phyloP scores from a whole-genome alignment of 225 moss, liverwort and hornwort species.

The Pseudisothecium myosuroides region DNA sequence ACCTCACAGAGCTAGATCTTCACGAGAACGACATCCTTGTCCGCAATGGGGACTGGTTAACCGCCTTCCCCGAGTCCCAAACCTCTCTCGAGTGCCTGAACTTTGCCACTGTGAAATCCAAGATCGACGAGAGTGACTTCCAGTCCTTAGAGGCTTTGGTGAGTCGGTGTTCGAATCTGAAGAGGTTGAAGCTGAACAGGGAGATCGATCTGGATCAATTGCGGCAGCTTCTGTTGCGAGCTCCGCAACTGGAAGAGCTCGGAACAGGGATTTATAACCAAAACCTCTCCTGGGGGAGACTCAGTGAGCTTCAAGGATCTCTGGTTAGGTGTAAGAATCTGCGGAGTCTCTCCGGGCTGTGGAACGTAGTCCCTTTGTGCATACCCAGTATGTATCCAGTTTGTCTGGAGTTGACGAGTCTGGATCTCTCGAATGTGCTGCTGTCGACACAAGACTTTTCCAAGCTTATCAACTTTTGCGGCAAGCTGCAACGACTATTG shows the following conservation, averaged over 20 bases:
- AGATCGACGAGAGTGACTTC: conserved; percentile 31
- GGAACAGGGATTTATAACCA: conserved; percentile 71
- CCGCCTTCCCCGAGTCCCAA: conserved; percentile 53
- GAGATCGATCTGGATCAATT: conserved; percentile 67
- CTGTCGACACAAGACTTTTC: conserved; percentile 63
- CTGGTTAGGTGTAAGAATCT: conserved; percentile 57
- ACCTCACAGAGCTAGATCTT: conserved; percentile 65
- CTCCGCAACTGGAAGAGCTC: conserved; percentile 72
- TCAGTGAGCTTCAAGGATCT: conserved; percentile 43
- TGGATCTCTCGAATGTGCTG: conserved; percentile 66
- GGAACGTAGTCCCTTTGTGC: conserved; percentile 54
- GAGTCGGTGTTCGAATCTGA: conserved; percentile 46
- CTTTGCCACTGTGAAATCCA: conserved; percentile 50
- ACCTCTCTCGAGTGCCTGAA: conserved; percentile 70
- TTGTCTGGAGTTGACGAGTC: conserved; percentile 63
- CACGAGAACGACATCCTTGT: conserved; percentile 56
- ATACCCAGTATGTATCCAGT: conserved; percentile 55
- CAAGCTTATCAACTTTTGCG: conserved; percentile 60
- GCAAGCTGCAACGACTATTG: conserved; percentile 72
- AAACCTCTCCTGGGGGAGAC: conserved; percentile 43
- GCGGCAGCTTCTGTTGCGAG: conserved; percentile 54
- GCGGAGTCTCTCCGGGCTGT: conserved; percentile 65
- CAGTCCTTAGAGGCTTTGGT: conserved; percentile 60
- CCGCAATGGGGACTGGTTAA: conserved; percentile 58
- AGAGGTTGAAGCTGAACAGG: conserved; percentile 64